phyloP scores from a whole-genome alignment of 805 yeast genomes.

The Monosporozyma unispora region DNA sequence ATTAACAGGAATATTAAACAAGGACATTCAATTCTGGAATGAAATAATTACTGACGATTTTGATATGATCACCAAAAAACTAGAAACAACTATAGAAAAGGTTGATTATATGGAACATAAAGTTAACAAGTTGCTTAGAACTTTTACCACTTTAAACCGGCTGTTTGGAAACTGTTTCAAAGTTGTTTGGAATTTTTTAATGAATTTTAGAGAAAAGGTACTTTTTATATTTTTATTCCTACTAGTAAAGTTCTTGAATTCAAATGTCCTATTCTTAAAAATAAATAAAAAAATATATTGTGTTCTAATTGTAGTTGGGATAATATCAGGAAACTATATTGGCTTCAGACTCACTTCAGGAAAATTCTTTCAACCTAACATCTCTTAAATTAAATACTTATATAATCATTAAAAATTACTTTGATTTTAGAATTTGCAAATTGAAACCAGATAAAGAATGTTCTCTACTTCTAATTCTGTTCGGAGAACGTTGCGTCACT shows the following conservation, averaged over 20 bases:
- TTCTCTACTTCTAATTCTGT: not conserved
- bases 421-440: constrained; percentile 4
- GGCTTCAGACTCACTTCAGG: not conserved
- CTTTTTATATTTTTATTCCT: not conserved
- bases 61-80: not conserved
- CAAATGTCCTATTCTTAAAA: not conserved
- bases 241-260: not conserved
- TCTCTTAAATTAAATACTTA: not conserved
- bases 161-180: not conserved
- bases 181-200: not conserved
- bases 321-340: not conserved
- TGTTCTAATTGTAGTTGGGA: not conserved
- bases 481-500: not conserved
- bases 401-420: not conserved
- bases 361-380: not conserved
- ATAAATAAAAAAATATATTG: not conserved
- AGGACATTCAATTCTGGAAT: constrained; percentile 15
- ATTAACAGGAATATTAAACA: constrained; percentile 6
- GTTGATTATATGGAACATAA: not conserved
- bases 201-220: not conserved
- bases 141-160: not conserved
- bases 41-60: not conserved
- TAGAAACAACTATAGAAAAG: constrained; percentile 2
- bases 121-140: not conserved
- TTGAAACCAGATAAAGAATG: constrained; percentile 1